These are phyloP conservation scores for Phycomyces nitens DNA, from an alignment of 192 early-diverging fungal genomes.

Conservation along the genomic window DNA sequence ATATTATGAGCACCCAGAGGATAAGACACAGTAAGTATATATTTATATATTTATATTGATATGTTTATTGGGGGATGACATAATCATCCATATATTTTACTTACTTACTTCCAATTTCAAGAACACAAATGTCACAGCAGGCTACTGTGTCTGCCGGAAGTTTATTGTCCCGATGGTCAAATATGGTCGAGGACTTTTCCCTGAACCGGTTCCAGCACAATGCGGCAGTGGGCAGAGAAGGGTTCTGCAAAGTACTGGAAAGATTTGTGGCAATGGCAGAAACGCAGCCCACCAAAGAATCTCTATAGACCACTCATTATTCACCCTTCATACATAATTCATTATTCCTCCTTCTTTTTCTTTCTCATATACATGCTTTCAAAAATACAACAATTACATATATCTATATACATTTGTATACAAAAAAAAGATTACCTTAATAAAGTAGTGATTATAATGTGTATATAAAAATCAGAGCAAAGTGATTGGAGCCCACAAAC, in stretches of 20 bases:
- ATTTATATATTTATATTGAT: too few species aligned
- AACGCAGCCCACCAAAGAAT: constrained; percentile 7
- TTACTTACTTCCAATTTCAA: too few species aligned
- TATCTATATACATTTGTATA: not conserved
- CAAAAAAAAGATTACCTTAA: too few species aligned
- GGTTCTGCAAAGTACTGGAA: constrained; percentile 82
- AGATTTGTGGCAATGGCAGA: constrained; percentile 44
- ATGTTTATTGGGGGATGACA: constrained; percentile 39
- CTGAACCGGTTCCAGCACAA: constrained; percentile 87
- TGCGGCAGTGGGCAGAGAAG: constrained; percentile 77
- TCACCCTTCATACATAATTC: constrained; percentile 1
- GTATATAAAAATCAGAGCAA: not conserved
- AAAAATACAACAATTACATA: not conserved
- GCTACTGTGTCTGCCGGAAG: constrained; percentile 80
- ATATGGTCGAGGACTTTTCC: constrained; percentile 81
- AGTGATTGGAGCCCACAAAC: not conserved
- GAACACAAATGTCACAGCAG: constrained; percentile 76
- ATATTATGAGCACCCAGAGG: constrained; percentile 64
- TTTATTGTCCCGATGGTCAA: constrained; percentile 62
- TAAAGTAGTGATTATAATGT: not conserved
- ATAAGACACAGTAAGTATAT: constrained; percentile 40
- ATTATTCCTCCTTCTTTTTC: constrained; percentile 8
- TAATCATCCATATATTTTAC: constrained; percentile 24
- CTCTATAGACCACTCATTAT: constrained; percentile 4
- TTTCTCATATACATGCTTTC: not conserved